These are phyloP conservation scores for Aspergillus chevalieri DNA, from an alignment of 2,329 filamentous ascomycete genomes.

Conservation along the genomic window DNA sequence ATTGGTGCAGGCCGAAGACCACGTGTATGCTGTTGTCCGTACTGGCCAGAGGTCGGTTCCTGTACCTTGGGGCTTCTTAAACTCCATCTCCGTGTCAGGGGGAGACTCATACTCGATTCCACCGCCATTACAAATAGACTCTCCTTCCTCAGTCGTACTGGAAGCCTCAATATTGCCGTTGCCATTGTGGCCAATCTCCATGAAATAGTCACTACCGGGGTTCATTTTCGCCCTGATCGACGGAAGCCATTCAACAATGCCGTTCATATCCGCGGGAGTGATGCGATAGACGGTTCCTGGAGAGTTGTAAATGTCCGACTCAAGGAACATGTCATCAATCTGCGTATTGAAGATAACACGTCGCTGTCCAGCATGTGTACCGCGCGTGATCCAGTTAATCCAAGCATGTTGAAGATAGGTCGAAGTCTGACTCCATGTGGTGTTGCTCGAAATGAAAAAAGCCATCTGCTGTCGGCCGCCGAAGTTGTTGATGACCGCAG, in stretches of 20 bases:
- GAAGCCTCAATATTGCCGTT: conserved; percentile 46
- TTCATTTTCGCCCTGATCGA: conserved; percentile 43
- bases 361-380: conserved; percentile 51
- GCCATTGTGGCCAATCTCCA: conserved; percentile 54
- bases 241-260: conserved; percentile 39
- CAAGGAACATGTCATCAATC: conserved; percentile 58
- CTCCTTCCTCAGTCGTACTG: conserved; percentile 16
- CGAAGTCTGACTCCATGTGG: conserved; percentile 48
- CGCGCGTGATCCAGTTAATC: conserved; percentile 58
- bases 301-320: conserved; percentile 47
- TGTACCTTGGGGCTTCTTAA: conserved; percentile 46
- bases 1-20: conserved; percentile 46
- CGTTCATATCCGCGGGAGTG: conserved; percentile 42
- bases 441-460: conserved; percentile 53
- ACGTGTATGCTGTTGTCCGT: conserved; percentile 41
- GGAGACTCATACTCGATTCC: conserved; percentile 44
- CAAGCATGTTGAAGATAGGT: conserved; percentile 57
- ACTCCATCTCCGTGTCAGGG: conserved; percentile 45
- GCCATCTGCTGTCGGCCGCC: conserved; percentile 55
- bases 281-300: conserved; percentile 46
- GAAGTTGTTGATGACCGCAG: conserved; percentile 56
- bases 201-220: conserved; percentile 46
- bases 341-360: conserved; percentile 52
- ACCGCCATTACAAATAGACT: conserved; percentile 24
- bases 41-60: conserved; percentile 47